phyloP scores from a whole-genome alignment of 495 filamentous ascomycete genomes.

The Thozetella sp. region DNA sequence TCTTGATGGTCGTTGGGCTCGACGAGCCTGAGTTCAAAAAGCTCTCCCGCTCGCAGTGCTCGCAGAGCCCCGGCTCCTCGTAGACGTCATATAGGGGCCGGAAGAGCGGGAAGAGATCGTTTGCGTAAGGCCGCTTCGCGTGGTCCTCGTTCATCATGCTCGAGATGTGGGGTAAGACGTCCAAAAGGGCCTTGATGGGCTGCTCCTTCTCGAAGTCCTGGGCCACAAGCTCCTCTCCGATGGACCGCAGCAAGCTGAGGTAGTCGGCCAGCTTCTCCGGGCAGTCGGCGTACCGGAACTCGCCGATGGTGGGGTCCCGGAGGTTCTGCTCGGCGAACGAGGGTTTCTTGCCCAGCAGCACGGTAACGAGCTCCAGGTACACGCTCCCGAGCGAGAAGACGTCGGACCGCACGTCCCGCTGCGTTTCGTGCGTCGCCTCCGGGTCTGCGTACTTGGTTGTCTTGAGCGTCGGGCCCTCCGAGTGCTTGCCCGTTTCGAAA shows the following conservation, averaged over 20 bases:
- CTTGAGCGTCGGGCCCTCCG: constrained; percentile 28
- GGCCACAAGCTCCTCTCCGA: constrained; percentile 12
- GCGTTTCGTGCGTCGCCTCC: constrained; percentile 34
- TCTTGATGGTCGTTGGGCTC: not conserved
- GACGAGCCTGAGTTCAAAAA: not conserved
- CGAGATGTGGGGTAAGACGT: constrained; percentile 18
- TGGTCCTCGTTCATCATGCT: constrained; percentile 26
- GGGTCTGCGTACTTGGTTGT: constrained; percentile 47
- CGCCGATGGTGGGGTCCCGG: not conserved
- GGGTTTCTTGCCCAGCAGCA: constrained; percentile 30
- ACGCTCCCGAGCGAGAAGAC: constrained; percentile 52
- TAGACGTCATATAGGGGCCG: constrained; percentile 24
- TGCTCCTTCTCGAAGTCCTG: not conserved
- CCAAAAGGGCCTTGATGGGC: constrained; percentile 21
- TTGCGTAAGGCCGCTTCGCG: constrained; percentile 19
- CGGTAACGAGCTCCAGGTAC: constrained; percentile 43
- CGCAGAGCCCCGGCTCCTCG: constrained; percentile 18
- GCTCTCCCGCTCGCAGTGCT: constrained; percentile 26
- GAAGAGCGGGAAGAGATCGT: constrained; percentile 27
- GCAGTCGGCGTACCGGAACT: constrained; percentile 26
- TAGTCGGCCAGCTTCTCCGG: constrained; percentile 21
- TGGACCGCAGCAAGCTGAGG: constrained; percentile 9
- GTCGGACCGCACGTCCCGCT: constrained; percentile 43
- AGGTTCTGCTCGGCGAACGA: constrained; percentile 25
- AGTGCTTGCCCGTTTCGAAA: constrained; percentile 33